Conservation (phyloP, 106 monocot genomes). For the Triglochin maritima region DNA sequence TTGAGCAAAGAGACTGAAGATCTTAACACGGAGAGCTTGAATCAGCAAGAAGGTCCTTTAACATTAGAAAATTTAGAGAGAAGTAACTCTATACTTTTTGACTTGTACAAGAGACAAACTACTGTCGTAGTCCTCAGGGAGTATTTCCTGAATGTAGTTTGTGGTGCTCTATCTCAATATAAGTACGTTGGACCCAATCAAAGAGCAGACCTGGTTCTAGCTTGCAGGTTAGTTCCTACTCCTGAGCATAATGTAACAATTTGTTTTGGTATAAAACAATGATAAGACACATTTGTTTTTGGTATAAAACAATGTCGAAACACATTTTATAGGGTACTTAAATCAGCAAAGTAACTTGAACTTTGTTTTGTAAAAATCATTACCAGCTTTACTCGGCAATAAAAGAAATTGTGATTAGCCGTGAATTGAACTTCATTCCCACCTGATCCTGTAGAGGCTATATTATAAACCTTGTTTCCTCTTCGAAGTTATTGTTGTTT, state of each 20-base stretch:
- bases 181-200: constrained; percentile 21
- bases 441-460: no score
- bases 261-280: background rate
- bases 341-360: no score
- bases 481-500: no score
- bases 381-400: no score
- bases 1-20: background rate
- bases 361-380: no score
- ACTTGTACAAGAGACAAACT: constrained; percentile 73
- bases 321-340: background rate
- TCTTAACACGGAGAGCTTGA: background rate
- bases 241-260: background rate
- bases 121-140: constrained; percentile 57
- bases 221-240: constrained; percentile 14
- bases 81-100: constrained; percentile 41
- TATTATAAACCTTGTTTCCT: no score
- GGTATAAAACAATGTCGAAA: background rate
- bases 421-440: no score
- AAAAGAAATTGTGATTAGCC: no score
- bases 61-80: constrained; percentile 12
- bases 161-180: constrained; percentile 31
- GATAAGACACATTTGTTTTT: background rate
- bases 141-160: constrained; percentile 47
- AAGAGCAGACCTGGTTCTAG: constrained; percentile 15
- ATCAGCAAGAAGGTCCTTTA: background rate